phyloP scores from a whole-genome alignment of 805 yeast species.

The Candida ponderosae region DNA sequence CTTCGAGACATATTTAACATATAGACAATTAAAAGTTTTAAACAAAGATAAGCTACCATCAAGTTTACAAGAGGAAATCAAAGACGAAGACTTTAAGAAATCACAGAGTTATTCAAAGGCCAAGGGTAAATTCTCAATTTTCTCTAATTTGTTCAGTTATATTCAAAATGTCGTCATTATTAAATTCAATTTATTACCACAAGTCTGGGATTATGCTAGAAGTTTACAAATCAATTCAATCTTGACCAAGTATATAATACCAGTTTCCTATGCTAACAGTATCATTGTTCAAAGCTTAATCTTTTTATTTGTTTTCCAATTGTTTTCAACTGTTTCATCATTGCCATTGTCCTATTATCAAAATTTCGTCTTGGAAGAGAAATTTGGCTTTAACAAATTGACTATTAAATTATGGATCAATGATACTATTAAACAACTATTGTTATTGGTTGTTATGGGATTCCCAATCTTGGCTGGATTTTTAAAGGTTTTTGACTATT shows the following conservation, averaged over 20 bases:
- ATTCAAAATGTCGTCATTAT: conserved; percentile 50
- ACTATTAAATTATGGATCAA: conserved; percentile 64
- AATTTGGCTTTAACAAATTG: conserved; percentile 86
- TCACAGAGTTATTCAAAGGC: conserved; percentile 76
- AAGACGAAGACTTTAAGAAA: conserved; percentile 64
- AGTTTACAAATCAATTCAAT: conserved; percentile 21
- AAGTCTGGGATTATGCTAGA: conserved; percentile 47
- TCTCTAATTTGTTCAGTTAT: conserved; percentile 43
- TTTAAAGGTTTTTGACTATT: conserved; percentile 72
- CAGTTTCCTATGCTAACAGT: conserved; percentile 36
- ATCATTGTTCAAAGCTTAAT: conserved; percentile 66
- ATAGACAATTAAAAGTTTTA: conserved; percentile 70
- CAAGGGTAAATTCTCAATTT: conserved; percentile 61
- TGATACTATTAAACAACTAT: conserved; percentile 58
- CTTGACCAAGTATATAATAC: conserved; percentile 20
- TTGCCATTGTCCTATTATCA: conserved; percentile 70
- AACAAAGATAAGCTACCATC: conserved; percentile 53
- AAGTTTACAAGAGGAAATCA: conserved; percentile 59
- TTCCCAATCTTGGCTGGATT: conserved; percentile 68
- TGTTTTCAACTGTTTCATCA: conserved; percentile 42
- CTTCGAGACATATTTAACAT: conserved; percentile 67
- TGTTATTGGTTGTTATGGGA: conserved; percentile 51
- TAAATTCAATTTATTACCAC: conserved; percentile 57
- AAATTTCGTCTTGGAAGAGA: conserved; percentile 85
- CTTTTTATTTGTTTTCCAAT: conserved; percentile 45